These are phyloP conservation scores for Ganoderma resinaceum DNA, from an alignment of 1,284 basidiomycete genomes.

Conservation along the genomic window DNA sequence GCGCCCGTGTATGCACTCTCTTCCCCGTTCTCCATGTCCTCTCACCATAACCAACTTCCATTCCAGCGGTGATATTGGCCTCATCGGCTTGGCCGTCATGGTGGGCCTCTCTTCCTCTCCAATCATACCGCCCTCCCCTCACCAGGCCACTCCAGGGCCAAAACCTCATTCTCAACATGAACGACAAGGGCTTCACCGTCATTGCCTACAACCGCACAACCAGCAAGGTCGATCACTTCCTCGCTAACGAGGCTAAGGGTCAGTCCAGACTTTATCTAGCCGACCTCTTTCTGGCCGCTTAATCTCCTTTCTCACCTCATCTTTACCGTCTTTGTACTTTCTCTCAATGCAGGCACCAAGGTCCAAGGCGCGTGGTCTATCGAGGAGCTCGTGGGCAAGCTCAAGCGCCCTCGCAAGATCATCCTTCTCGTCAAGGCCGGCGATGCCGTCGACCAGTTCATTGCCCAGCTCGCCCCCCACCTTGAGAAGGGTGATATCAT, in stretches of 20 bases:
- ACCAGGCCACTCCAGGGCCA: conserved; percentile 69
- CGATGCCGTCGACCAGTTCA: conserved; percentile 80
- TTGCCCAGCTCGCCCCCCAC: conserved; percentile 71
- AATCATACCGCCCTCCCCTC: conserved; percentile 27
- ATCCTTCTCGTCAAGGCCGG: conserved; percentile 96
- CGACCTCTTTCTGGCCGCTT: conserved; percentile 25
- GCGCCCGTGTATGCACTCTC: conserved; percentile 46
- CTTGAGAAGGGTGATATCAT: conserved; percentile 90
- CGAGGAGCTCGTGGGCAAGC: conserved; percentile 85
- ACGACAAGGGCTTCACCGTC: conserved; percentile 98
- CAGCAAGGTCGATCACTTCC: conserved; percentile 96
- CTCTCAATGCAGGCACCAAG: conserved; percentile 77
- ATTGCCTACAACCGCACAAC: conserved; percentile 98
- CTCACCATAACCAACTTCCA: conserved; percentile 16
- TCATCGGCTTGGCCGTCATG: conserved; percentile 98
- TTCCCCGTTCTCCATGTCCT: conserved; percentile 12
- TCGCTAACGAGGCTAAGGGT: conserved; percentile 98
- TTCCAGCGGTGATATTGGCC: conserved; percentile 86
- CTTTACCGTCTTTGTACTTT: conserved; percentile 6
- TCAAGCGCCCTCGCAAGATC: conserved; percentile 89
- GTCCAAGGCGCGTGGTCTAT: conserved; percentile 95
- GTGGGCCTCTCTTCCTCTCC: conserved; percentile 50
- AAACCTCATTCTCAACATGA: conserved; percentile 98
- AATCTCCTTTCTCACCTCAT: conserved; percentile 8
- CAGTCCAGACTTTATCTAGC: conserved; percentile 38